Conservation (phyloP, 305 asterid genomes). For the Coffea humblotiana region DNA sequence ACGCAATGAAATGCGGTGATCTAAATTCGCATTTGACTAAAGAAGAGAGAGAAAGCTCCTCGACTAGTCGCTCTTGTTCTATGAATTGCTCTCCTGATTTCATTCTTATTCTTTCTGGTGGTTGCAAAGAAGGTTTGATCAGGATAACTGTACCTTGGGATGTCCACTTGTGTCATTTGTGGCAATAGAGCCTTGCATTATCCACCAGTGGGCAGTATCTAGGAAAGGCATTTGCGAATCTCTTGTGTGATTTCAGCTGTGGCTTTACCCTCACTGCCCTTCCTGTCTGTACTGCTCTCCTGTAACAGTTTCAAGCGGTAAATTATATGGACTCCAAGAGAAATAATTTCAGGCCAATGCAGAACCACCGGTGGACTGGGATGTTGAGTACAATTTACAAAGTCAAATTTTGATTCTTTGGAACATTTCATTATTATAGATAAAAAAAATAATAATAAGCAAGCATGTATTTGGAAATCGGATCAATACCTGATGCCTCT, state of each 20-base stretch:
- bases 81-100: background rate
- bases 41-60: background rate
- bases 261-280: slow-evolving; percentile 91
- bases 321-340: background rate
- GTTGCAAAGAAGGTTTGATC: background rate
- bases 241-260: slow-evolving; percentile 84
- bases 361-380: background rate
- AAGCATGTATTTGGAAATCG: background rate
- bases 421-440: background rate
- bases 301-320: slow-evolving; percentile 20
- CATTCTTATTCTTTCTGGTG: background rate
- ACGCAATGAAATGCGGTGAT: background rate
- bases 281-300: slow-evolving; percentile 83
- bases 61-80: background rate
- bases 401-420: background rate
- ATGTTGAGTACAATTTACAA: too few relatives aligned
- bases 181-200: slow-evolving; percentile 72
- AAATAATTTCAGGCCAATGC: background rate
- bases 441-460: background rate
- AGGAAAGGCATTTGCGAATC: slow-evolving; percentile 75
- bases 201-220: slow-evolving; percentile 70
- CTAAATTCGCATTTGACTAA: background rate
- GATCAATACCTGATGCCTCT: slow-evolving; percentile 82
- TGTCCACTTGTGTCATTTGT: slow-evolving; percentile 68
- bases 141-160: slow-evolving; percentile 47